Percentiles rank a stretch among this genome's conserved stretches.
Conservation (phyloP, 1,284 basidiomycete genomes). For the Neonothopanus nambi region DNA sequence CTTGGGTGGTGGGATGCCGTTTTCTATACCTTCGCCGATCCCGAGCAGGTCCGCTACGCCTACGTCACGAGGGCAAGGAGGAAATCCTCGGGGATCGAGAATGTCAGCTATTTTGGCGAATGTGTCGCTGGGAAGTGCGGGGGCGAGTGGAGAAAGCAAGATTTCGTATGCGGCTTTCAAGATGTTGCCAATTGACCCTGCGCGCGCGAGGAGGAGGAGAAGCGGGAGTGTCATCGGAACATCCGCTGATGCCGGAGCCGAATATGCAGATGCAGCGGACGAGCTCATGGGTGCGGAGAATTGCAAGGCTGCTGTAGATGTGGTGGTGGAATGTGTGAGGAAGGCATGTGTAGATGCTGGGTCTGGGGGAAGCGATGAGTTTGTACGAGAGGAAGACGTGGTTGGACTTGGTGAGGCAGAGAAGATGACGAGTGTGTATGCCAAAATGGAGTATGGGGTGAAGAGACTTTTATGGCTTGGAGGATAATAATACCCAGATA, state of each 20-base stretch:
- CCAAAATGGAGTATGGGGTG: conserved; percentile 89
- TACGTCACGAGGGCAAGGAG: neutral
- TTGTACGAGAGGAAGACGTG: conserved; percentile 72
- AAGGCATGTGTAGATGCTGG: conserved; percentile 71
- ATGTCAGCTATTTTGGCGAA: conserved; percentile 28
- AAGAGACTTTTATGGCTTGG: conserved; percentile 88
- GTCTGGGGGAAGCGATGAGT: conserved; percentile 36
- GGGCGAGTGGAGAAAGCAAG: conserved; percentile 28
- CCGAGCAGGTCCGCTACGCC: conserved; percentile 1
- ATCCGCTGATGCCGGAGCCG: conserved; percentile 25
- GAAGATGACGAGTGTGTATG: conserved; percentile 77
- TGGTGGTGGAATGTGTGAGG: conserved; percentile 71
- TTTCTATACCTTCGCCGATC: conserved; percentile 3
- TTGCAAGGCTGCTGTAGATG: conserved; percentile 75
- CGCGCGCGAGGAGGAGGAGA: conserved; percentile 50
- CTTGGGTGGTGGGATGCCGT: neutral
- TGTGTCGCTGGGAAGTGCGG: conserved; percentile 31
- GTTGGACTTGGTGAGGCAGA: conserved; percentile 83
- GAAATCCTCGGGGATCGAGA: neutral
- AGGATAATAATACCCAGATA: too few species aligned
- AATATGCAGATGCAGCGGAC: conserved; percentile 60
- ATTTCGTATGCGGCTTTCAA: conserved; percentile 73
- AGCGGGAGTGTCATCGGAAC: conserved; percentile 42
- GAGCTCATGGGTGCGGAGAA: conserved; percentile 61
- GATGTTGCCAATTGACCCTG: conserved; percentile 67